Percentiles rank a stretch among this genome's conserved stretches.
These are phyloP conservation scores for Ambrosia trifida DNA, from an alignment of 129 eudicot genomes.

Conservation along the genomic window DNA sequence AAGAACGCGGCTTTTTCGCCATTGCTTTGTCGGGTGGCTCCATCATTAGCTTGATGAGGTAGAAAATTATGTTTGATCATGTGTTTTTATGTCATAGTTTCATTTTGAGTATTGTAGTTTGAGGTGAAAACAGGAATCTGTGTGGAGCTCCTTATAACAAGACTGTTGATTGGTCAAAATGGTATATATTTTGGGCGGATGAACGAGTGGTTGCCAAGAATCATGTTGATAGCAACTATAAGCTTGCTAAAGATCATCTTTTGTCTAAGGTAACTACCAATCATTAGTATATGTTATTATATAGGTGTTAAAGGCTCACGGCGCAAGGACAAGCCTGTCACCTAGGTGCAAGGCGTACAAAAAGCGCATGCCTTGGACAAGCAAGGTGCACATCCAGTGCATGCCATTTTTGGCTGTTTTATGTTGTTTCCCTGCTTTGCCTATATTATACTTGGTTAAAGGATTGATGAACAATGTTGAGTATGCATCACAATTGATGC, in stretches of 20 bases:
- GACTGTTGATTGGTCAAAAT: slow-evolving; percentile 89
- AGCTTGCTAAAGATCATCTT: slow-evolving; percentile 77
- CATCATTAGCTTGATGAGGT: slow-evolving; percentile 74
- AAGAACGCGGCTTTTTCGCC: slow-evolving; percentile 86
- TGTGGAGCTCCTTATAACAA: slow-evolving; percentile 84
- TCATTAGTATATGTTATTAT: not conserved
- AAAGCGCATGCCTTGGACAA: no score
- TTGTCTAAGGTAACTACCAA: slow-evolving; percentile 66
- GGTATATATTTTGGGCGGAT: slow-evolving; percentile 93
- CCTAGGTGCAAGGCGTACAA: no score
- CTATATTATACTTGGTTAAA: no score
- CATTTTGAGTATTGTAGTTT: not conserved
- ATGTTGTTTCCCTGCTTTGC: no score
- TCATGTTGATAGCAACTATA: slow-evolving; percentile 87
- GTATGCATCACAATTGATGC: no score
- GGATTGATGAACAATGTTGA: no score
- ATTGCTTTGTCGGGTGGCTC: slow-evolving; percentile 96
- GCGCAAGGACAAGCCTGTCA: no score
- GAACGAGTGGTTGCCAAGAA: slow-evolving; percentile 90
- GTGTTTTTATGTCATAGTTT: not conserved
- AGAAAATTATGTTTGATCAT: slow-evolving; percentile 10
- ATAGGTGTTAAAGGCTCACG: no score
- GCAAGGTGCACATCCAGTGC: no score
- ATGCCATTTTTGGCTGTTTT: no score
- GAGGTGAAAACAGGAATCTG: slow-evolving; percentile 60